A percentile compares a stretch with the other conserved stretches of the same genome.
Conservation (phyloP, 257 asterid species). For the Nyctanthes arbortristis region DNA sequence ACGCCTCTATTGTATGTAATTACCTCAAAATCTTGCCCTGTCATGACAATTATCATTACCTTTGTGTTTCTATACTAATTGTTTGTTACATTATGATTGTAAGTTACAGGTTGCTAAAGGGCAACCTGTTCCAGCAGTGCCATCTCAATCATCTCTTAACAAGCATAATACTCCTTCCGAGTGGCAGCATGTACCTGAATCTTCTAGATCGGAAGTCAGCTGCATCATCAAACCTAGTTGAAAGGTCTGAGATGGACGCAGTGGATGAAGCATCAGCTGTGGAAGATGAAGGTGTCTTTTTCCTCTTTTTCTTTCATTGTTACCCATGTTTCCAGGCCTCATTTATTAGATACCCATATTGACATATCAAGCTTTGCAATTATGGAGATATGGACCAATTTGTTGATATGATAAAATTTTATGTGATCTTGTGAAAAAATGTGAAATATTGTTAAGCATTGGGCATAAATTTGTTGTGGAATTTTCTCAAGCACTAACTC, state of each 20-base stretch:
- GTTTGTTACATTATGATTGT: conserved; percentile 16
- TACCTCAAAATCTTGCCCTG: conserved; percentile 19
- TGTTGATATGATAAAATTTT: not conserved
- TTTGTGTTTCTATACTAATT: conserved; percentile 15
- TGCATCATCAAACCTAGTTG: conserved; percentile 47
- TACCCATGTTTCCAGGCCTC: conserved; percentile 11
- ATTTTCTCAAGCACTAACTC: not conserved
- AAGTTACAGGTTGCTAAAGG: conserved; percentile 75
- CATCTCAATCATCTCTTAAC: conserved; percentile 39
- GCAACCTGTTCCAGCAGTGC: conserved; percentile 49
- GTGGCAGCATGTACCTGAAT: conserved; percentile 62
- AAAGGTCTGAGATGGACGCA: conserved; percentile 56
- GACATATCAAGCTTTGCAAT: not conserved
- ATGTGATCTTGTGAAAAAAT: not conserved
- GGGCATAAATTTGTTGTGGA: not conserved
- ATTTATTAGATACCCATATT: not conserved
- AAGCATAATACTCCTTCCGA: conserved; percentile 56
- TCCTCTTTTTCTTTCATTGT: conserved; percentile 5
- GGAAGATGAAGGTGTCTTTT: conserved; percentile 75
- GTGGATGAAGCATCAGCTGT: conserved; percentile 60
- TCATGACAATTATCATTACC: conserved; percentile 1
- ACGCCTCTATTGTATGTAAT: conserved; percentile 91
- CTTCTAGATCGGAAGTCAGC: conserved; percentile 48
- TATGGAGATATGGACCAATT: not conserved
- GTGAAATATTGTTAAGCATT: not conserved